Evolutionary conservation across 352 stramenopile species (phyloP).

Genomic region (Phytopythium montanum): DNA sequence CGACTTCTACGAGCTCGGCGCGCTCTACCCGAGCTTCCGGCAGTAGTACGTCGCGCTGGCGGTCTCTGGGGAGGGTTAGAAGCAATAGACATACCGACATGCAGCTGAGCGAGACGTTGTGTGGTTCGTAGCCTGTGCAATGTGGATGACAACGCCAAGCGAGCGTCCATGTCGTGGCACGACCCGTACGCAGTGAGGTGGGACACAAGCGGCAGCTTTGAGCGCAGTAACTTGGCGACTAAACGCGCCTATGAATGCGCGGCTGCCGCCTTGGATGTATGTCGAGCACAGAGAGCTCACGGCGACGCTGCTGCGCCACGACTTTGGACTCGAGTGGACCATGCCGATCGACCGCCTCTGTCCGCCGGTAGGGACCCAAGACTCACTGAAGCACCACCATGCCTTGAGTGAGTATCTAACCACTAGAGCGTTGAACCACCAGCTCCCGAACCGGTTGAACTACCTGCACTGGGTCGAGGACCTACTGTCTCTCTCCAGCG

Average conservation of each 20-base stretch:
- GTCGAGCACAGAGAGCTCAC: slow-evolving; percentile 86
- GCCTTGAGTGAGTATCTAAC: no score
- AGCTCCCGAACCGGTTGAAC: slow-evolving; percentile 91
- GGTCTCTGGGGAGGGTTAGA: neutral
- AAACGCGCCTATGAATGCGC: no score
- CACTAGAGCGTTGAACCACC: neutral
- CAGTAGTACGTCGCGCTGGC: slow-evolving; percentile 47
- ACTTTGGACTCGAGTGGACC: slow-evolving; percentile 90
- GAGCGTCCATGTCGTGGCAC: slow-evolving; percentile 62
- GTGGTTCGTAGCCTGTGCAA: slow-evolving; percentile 43
- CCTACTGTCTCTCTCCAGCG: slow-evolving; percentile 42
- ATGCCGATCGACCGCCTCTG: slow-evolving; percentile 92
- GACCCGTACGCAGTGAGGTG: slow-evolving; percentile 76
- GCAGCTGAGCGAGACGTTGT: neutral
- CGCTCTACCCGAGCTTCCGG: slow-evolving; percentile 51
- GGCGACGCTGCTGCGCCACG: slow-evolving; percentile 85
- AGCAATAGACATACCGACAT: no score
- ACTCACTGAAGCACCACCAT: no score
- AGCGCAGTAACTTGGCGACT: neutral
- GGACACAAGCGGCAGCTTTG: neutral
- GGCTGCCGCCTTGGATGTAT: no score
- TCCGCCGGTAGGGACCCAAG: slow-evolving; percentile 76
- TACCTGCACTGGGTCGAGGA: slow-evolving; percentile 96
- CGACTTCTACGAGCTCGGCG: slow-evolving; percentile 75
- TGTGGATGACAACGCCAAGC: slow-evolving; percentile 52